These are phyloP conservation scores for Debaryomycetaceae sp. DNA, from an alignment of 1,139 yeast species.

Conservation along the genomic window DNA sequence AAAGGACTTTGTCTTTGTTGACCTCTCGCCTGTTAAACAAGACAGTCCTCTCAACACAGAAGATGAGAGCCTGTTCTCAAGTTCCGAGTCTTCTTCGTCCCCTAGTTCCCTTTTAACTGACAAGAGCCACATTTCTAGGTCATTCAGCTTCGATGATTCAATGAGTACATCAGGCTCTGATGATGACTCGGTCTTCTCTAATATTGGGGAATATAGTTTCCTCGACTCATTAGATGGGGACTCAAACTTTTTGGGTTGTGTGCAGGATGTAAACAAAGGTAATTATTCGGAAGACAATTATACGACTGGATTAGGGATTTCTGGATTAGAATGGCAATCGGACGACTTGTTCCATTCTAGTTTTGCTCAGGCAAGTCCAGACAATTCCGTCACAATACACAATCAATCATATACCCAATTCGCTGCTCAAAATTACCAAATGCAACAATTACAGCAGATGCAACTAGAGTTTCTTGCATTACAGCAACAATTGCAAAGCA, in stretches of 20 bases:
- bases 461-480: slow-evolving; percentile 11
- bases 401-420: background rate
- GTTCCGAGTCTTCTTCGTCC: slow-evolving; percentile 10
- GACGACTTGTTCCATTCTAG: background rate
- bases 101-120: slow-evolving; percentile 1
- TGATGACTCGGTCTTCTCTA: slow-evolving; percentile 4
- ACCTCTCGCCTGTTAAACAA: slow-evolving; percentile 48
- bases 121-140: background rate
- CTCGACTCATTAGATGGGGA: background rate
- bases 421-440: slow-evolving; percentile 3
- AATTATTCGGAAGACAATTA: background rate
- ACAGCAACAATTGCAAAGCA: slow-evolving; percentile 2
- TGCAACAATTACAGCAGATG: slow-evolving; percentile 21
- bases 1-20: slow-evolving; percentile 53
- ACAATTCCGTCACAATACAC: background rate
- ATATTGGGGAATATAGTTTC: background rate
- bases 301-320: slow-evolving; percentile 23
- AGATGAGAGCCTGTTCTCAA: slow-evolving; percentile 1
- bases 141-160: slow-evolving; percentile 1
- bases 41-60: slow-evolving; percentile 10
- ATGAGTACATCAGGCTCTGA: slow-evolving; percentile 4
- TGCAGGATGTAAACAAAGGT: slow-evolving; percentile 6
- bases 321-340: slow-evolving; percentile 15
- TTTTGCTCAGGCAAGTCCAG: background rate
- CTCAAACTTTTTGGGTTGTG: slow-evolving; percentile 2